Evolutionary conservation across 75 land plant genomes (phyloP), one percentile per base, ranked within the genome.

Genomic region (Larix kaempferi): DNA sequence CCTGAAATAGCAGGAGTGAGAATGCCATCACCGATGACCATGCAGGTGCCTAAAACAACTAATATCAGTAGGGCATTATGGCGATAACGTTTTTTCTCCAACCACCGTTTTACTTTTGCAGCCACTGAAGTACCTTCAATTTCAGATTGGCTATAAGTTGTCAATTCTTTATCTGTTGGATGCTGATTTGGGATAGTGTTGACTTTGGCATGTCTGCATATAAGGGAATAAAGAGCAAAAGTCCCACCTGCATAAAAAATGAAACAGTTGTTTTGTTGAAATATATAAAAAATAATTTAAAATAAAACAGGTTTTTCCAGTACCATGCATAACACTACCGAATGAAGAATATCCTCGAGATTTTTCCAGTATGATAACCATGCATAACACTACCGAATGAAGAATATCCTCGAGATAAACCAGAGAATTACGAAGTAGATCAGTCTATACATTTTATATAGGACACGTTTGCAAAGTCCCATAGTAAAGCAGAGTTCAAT

Each of bases 1-100:
- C 98, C 98, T 86, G 98, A 95, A 76, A 95, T 86, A 69, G 85
- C 86, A 69, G 83, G 82, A 22, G 91, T 88, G 33, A 89, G 82
- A 41, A 88, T 79, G 7, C 91, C 91, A 80, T 89, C 91, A 25
- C 90, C 91, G 29, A 89, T 89, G 56, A 88, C 82, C 88, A 88
- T 88, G 63, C 88, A 88, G 22, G 89, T 86, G 26, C 89, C 84
- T 35, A 88, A 41, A 33, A 88, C 78, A 37, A 82, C 85, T 13
- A 88, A 64, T 10, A 80, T 69, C 33, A 88, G 74, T 16, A 88
- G 26, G 6, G 76, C 64, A 62, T 59, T 78, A 22, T 82, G 59
- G 25, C 71, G 73, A 19, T 54, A 67, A 13, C 23, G 12, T 29
- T 78, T 78, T 44, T 41, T 74, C 77, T 87, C 87, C 54, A 87